These are phyloP conservation scores for Solanum bukasovii DNA, from an alignment of 257 asterid species.

Conservation along the genomic window DNA sequence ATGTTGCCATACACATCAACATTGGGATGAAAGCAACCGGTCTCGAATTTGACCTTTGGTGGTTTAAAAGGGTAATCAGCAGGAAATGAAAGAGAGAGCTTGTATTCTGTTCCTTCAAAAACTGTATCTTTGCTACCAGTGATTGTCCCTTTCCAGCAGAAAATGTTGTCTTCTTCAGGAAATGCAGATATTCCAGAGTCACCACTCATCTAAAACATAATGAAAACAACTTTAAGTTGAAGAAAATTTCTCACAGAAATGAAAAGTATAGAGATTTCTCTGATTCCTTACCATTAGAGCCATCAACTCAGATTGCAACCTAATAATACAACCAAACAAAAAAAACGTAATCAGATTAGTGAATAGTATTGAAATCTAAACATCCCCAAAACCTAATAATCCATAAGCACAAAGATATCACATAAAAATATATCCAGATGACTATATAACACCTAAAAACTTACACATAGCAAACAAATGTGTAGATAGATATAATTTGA, in stretches of 20 bases:
- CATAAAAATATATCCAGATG: neutral
- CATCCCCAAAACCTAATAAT: neutral
- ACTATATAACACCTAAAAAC: neutral
- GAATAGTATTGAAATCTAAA: neutral
- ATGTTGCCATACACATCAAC: slow-evolving; percentile 77
- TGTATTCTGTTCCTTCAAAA: slow-evolving; percentile 93
- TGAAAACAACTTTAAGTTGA: neutral
- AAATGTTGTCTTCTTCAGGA: slow-evolving; percentile 94
- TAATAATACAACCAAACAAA: slow-evolving; percentile 15
- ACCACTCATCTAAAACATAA: slow-evolving; percentile 61
- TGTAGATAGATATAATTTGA: neutral
- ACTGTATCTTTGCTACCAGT: slow-evolving; percentile 84
- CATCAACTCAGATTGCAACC: slow-evolving; percentile 94
- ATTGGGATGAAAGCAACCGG: slow-evolving; percentile 91
- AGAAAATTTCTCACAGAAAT: neutral
- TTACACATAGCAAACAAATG: neutral
- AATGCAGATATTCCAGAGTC: slow-evolving; percentile 87
- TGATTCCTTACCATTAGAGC: slow-evolving; percentile 71
- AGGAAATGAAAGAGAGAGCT: slow-evolving; percentile 61
- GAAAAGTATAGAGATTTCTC: too few relatives aligned
- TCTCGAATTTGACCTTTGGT: slow-evolving; percentile 90
- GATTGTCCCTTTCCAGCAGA: slow-evolving; percentile 91
- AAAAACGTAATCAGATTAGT: neutral
- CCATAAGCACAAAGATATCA: neutral
- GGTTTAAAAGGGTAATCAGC: slow-evolving; percentile 84